phyloP scores from a whole-genome alignment of 176 grass and related monocot genomes.

The barley (Hordeum vulgare) region MorexV3_pseudomolecules_assembly NC_058523.1:455309239-455309738 shows the following conservation, averaged over 20 bases:
- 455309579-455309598: conserved; percentile 77
- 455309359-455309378: conserved; percentile 68
- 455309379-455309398: conserved; percentile 92
- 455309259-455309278: conserved; percentile 10
- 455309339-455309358: conserved; percentile 82
- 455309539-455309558: conserved; percentile 77
- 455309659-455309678: conserved; percentile 42
- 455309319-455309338: conserved; percentile 89
- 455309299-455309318: conserved; percentile 77
- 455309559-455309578: conserved; percentile 48
- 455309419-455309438: conserved; percentile 76
- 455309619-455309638: conserved; percentile 98
- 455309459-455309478: conserved; percentile 14
- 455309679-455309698: conserved; percentile 82
- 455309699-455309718: conserved; percentile 39
- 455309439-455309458: conserved; percentile 81
- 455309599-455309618: conserved; percentile 82
- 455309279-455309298: conserved; percentile 51
- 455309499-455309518: conserved; percentile 85
- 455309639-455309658: conserved; percentile 49
- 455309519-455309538: conserved; percentile 32
- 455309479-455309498: conserved; percentile 74
- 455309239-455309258: not conserved
- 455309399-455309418: conserved; percentile 91
- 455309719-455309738: not conserved